These are phyloP conservation scores for Gremmenia infestans DNA, from an alignment of 2,329 filamentous ascomycete genomes.

Conservation along the genomic window DNA sequence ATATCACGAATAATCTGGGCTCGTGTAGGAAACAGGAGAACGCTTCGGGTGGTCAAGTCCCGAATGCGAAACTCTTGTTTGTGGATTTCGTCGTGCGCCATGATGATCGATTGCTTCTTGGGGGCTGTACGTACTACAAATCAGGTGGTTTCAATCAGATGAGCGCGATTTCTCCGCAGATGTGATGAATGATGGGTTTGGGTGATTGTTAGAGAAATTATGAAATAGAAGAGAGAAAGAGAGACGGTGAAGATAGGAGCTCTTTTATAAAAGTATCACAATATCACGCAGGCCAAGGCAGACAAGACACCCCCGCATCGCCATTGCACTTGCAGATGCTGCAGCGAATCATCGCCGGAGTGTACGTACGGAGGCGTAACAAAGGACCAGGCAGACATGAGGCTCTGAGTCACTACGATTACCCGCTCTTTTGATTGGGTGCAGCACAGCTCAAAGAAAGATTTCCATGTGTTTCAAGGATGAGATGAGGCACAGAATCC, in stretches of 20 bases:
- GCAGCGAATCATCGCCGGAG: background rate
- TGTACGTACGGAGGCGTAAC: background rate
- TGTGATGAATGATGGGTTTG: background rate
- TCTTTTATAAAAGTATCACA: background rate
- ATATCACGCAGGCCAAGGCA: background rate
- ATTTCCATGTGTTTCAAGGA: too few relatives aligned
- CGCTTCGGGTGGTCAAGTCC: constrained; percentile 53
- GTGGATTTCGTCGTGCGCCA: constrained; percentile 23
- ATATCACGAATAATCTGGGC: constrained; percentile 59
- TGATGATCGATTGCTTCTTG: constrained; percentile 1
- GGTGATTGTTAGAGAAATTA: background rate
- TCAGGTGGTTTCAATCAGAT: background rate
- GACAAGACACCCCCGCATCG: background rate
- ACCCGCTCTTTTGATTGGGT: background rate
- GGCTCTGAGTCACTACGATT: background rate
- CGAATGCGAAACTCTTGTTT: constrained; percentile 50
- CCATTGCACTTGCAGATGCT: background rate
- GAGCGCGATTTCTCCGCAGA: background rate
- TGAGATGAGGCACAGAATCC: background rate
- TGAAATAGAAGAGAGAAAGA: background rate
- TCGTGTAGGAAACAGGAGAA: constrained; percentile 57
- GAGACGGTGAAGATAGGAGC: background rate
- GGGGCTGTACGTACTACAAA: background rate
- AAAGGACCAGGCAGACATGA: background rate
- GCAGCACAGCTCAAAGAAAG: too few relatives aligned